Base-by-base conservation (phyloP, 2,329 filamentous ascomycete species). In the Exophiala calicioides region DNA sequence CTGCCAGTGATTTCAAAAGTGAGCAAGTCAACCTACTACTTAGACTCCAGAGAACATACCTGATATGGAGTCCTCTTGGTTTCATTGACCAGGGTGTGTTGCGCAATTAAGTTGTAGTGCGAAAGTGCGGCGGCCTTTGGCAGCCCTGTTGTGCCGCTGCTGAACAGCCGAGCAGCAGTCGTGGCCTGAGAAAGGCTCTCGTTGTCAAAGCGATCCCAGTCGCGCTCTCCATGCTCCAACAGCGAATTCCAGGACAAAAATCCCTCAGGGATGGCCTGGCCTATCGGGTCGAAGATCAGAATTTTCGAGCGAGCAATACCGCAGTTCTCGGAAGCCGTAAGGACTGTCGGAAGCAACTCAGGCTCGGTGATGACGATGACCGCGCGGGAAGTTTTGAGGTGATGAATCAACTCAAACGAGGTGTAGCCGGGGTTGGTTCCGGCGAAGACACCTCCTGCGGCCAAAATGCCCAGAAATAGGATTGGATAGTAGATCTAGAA, bases 101-200 rank as follows among this genome's bases (percentile, higher is more conserved):
- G 46, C 7, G 39, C 24, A 13, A 44, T 26, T 20, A 34, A 19
- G 24, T 44, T 49, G 23, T 33, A 35, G 16, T 32, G 18, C 6
- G 46, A 44, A 20, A 37, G 29, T n/a, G 13, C 29, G 23, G 32
- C 13, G 4, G 77, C 79, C 58, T 84, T 84, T 0, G 80, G 80
- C 2, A 82, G 61, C 0, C 79, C 79, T 0, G 79, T 82, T 0
- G 80, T 83, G 1, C 80, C 80, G 39, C 72, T 77, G 52, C 73
- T 80, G 52, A 80, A 81, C 5, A 68, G 63, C 54, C 68, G 68
- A 53, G 61, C 75, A 18, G 67, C 79, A 5, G 64, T 66, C 3
- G 72, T 82, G 50, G 61, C 68, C 54, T 66, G 70, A 47, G 36
- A 44, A 6, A 4, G 37, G 2, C 21, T 61, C 57, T 58, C 63